Evolutionary conservation across 768 basidiomycete species (phyloP).

Genomic region (Clavulina sp.): DNA sequence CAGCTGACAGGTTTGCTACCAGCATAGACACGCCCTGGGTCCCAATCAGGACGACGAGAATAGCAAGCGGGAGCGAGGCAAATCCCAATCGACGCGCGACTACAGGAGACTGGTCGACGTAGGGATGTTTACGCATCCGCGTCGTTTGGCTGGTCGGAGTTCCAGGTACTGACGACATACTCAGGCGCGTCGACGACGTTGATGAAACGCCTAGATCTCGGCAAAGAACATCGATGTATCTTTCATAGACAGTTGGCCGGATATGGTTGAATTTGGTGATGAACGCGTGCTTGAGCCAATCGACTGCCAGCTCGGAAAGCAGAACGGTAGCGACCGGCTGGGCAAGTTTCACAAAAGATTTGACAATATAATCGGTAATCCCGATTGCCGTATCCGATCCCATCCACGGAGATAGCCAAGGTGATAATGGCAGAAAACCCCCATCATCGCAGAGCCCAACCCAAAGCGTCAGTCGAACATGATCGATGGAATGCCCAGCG

Average conservation of each 20-base stretch:
- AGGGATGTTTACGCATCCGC: slow-evolving; percentile 42
- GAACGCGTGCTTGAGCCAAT: slow-evolving; percentile 98
- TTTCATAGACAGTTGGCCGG: slow-evolving; percentile 82
- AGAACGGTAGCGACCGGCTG: slow-evolving; percentile 88
- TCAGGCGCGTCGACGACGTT: too few species aligned
- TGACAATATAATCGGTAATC: slow-evolving; percentile 2
- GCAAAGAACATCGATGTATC: slow-evolving; percentile 90
- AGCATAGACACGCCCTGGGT: slow-evolving; percentile 50
- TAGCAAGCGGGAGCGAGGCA: slow-evolving; percentile 79
- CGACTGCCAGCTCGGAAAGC: slow-evolving; percentile 81
- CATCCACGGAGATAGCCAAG: background rate
- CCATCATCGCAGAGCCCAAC: background rate
- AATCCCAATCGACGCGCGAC: slow-evolving; percentile 90
- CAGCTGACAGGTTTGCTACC: slow-evolving; percentile 26
- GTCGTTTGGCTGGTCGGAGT: too few species aligned
- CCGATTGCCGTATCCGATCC: background rate
- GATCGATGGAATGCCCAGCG: too few species aligned
- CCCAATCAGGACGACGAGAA: slow-evolving; percentile 59
- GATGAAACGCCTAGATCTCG: slow-evolving; percentile 77
- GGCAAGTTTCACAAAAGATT: background rate
- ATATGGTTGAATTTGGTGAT: slow-evolving; percentile 99
- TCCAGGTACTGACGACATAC: slow-evolving; percentile 90
- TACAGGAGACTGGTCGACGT: slow-evolving; percentile 89
- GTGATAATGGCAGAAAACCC: background rate
- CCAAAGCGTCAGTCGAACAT: too few species aligned